Evolutionary conservation across 495 filamentous ascomycete genomes (phyloP).

Genomic region (Ascobolus immersus): DNA sequence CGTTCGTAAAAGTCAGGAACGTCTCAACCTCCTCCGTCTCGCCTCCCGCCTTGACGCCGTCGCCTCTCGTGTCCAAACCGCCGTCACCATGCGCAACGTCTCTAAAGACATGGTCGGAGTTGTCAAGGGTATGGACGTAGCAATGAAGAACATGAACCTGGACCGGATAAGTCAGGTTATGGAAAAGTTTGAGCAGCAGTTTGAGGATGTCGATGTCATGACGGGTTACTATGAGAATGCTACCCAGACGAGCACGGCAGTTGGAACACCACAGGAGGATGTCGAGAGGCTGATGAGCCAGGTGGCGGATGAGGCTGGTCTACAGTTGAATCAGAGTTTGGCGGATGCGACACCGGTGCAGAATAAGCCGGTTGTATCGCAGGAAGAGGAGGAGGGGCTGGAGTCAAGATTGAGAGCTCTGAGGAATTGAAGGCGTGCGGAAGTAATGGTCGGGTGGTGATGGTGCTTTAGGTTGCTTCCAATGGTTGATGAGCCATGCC

Average conservation of each 20-base stretch:
- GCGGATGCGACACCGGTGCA: conserved; percentile 30
- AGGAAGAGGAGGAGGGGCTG: conserved; percentile 34
- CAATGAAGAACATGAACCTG: conserved; percentile 44
- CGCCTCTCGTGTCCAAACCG: conserved; percentile 34
- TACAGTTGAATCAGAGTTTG: conserved; percentile 48
- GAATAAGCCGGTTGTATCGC: conserved; percentile 28
- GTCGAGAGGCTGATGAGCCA: conserved; percentile 57
- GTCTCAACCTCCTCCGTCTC: conserved; percentile 34
- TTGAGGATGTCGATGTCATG: conserved; percentile 61
- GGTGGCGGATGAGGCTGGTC: conserved; percentile 58
- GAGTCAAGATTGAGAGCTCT: conserved; percentile 14
- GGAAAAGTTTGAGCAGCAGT: conserved; percentile 59
- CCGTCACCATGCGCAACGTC: conserved; percentile 39
- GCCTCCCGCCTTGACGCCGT: conserved; percentile 38
- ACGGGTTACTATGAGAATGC: conserved; percentile 68
- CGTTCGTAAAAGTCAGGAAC: conserved; percentile 50
- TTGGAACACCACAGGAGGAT: conserved; percentile 56
- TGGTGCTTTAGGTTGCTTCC: too few species aligned
- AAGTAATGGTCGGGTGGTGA: too few species aligned
- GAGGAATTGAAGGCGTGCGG: conserved; percentile 9
- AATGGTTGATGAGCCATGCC: too few species aligned
- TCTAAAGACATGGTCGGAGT: conserved; percentile 39
- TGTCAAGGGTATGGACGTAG: conserved; percentile 36
- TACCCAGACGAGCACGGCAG: conserved; percentile 44
- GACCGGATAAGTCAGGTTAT: conserved; percentile 40